Evolutionary conservation across 352 stramenopile genomes (phyloP).

Genomic region (Phytophthora rubi): DNA sequence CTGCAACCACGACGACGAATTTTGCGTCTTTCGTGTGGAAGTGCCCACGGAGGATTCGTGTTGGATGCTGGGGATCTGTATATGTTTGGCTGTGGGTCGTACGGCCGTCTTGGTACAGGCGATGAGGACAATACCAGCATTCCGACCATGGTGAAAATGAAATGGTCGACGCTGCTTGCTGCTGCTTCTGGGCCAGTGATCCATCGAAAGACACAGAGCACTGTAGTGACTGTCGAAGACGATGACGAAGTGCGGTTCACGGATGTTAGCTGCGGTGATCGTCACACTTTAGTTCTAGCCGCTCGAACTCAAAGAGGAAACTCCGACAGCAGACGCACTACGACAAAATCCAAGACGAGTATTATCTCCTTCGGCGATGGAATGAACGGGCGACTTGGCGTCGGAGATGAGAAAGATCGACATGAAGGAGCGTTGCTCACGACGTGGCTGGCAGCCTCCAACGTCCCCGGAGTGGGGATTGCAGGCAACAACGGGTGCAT

Average conservation of each 20-base stretch:
- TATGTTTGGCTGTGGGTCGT: conserved; percentile 74
- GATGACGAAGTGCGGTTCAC: conserved; percentile 56
- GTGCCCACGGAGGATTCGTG: conserved; percentile 63
- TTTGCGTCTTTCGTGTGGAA: conserved; percentile 56
- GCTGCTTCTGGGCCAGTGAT: conserved; percentile 1
- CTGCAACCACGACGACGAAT: conserved; percentile 40
- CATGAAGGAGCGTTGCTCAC: conserved; percentile 49
- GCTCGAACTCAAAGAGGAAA: conserved; percentile 6
- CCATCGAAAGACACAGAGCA: conserved; percentile 17
- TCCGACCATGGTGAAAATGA: conserved; percentile 47
- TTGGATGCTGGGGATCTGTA: conserved; percentile 62
- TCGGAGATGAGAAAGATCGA: conserved; percentile 61
- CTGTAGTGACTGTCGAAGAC: conserved; percentile 10
- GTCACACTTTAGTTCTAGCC: conserved; percentile 60
- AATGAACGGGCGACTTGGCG: conserved; percentile 67
- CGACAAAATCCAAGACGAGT: conserved; percentile 33
- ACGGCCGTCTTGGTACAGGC: conserved; percentile 62
- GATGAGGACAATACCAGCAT: conserved; percentile 24
- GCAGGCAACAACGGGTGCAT: conserved; percentile 29
- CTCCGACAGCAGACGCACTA: conserved; percentile 9
- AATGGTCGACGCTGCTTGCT: conserved; percentile 43
- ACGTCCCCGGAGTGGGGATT: conserved; percentile 15
- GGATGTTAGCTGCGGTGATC: conserved; percentile 73
- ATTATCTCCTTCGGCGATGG: conserved; percentile 76
- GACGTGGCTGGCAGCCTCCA: conserved; percentile 34